Percentiles rank a stretch among this genome's conserved stretches.
These are phyloP conservation scores for Neurospora crassa DNA, from an alignment of 2,329 filamentous ascomycete species.

Conservation along the genomic window DNA sequence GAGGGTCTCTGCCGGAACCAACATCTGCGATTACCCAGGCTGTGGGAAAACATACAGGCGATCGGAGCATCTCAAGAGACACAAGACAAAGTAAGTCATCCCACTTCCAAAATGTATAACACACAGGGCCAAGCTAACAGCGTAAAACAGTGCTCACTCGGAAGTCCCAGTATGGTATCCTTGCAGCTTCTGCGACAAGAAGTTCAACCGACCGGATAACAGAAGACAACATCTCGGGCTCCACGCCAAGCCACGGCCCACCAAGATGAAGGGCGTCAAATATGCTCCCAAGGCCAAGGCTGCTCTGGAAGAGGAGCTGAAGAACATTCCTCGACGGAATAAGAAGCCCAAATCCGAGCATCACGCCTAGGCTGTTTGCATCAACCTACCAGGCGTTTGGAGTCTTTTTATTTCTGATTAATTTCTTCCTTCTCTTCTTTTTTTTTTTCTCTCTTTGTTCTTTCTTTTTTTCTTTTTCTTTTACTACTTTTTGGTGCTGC, in stretches of 20 bases:
- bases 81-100: constrained; percentile 38
- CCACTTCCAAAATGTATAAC: not conserved
- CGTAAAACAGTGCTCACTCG: constrained; percentile 1
- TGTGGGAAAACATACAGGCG: constrained; percentile 33
- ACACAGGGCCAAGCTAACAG: constrained; percentile 1
- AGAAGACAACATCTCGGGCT: constrained; percentile 28
- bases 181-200: constrained; percentile 32
- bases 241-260: constrained; percentile 19
- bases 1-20: not conserved
- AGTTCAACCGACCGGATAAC: constrained; percentile 31
- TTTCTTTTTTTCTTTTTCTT: no score
- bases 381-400: not conserved
- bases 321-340: not conserved
- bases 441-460: no score
- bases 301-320: not conserved
- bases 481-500: not conserved
- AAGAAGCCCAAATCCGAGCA: not conserved
- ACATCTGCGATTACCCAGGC: constrained; percentile 33
- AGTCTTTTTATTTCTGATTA: not conserved
- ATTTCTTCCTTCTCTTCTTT: no score
- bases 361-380: not conserved
- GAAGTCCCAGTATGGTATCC: constrained; percentile 17
- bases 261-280: constrained; percentile 18
- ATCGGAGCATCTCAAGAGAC: constrained; percentile 47
- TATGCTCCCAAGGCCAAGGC: not conserved